These are phyloP conservation scores for Paxillus involutus DNA, from an alignment of 768 basidiomycete species.

Conservation along the genomic window DNA sequence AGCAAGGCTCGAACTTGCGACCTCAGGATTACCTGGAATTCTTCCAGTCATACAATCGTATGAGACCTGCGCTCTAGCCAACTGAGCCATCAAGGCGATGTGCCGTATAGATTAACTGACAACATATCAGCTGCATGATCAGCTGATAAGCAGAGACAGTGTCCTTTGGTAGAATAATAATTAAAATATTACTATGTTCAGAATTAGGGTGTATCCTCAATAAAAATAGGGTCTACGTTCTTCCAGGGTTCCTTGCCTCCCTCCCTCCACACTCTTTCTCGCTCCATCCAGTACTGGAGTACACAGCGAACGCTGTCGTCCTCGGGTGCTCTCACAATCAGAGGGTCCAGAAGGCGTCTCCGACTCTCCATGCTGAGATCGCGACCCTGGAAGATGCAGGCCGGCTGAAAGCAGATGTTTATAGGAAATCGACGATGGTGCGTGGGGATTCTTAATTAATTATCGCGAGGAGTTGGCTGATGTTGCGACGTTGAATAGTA, in stretches of 20 bases:
- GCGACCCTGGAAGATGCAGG: constrained; percentile 55
- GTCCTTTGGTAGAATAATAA: neutral
- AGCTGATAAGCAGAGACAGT: too few relatives aligned
- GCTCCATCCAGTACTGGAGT: constrained; percentile 71
- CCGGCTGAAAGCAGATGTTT: constrained; percentile 42
- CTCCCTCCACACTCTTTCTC: constrained; percentile 59
- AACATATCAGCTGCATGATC: too few relatives aligned
- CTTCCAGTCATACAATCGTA: constrained; percentile 36
- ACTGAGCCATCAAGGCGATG: constrained; percentile 44
- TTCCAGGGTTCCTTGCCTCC: constrained; percentile 47
- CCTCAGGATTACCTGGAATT: constrained; percentile 48
- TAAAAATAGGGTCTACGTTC: constrained; percentile 80
- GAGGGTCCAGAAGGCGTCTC: constrained; percentile 42
- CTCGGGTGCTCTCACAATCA: constrained; percentile 46
- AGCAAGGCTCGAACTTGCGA: constrained; percentile 63
- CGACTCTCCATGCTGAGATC: constrained; percentile 49
- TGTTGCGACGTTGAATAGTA: constrained; percentile 25
- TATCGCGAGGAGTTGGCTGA: neutral
- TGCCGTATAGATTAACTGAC: neutral
- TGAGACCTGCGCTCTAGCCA: constrained; percentile 59
- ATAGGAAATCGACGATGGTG: constrained; percentile 51
- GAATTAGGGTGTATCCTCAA: constrained; percentile 47
- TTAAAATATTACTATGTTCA: neutral
- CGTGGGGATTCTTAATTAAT: constrained; percentile 7
- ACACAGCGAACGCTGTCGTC: constrained; percentile 17